phyloP scores from a whole-genome alignment of 2,329 filamentous ascomycete species.

The Atkinsonella texensis region DNA sequence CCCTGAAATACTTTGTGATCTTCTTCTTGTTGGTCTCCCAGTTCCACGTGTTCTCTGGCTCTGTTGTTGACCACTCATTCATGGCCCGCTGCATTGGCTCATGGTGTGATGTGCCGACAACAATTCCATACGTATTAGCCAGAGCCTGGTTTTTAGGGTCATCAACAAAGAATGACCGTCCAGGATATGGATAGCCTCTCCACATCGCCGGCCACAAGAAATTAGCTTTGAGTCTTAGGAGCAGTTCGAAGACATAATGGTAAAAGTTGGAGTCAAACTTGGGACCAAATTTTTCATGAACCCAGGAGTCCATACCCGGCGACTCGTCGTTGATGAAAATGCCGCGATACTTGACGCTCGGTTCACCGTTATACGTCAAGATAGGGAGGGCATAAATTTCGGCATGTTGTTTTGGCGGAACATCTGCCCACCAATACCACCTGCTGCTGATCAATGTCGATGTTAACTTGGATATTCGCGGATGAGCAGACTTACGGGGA shows the following conservation, averaged over 20 bases:
- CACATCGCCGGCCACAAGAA: slow-evolving; percentile 60
- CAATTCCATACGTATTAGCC: slow-evolving; percentile 51
- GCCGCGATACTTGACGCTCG: slow-evolving; percentile 46
- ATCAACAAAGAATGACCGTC: slow-evolving; percentile 49
- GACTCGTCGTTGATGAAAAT: slow-evolving; percentile 48
- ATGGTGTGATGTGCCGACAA: slow-evolving; percentile 52
- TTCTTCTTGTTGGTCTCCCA: slow-evolving; percentile 45
- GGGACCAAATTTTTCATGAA: slow-evolving; percentile 32
- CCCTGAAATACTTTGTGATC: slow-evolving; percentile 43
- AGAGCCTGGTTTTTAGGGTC: slow-evolving; percentile 45
- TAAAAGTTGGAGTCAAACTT: slow-evolving; percentile 48
- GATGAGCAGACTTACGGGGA: slow-evolving; percentile 26
- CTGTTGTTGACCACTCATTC: slow-evolving; percentile 29
- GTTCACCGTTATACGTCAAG: slow-evolving; percentile 27
- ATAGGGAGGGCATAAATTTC: slow-evolving; percentile 34
- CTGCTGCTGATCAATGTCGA: slow-evolving; percentile 8
- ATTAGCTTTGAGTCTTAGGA: slow-evolving; percentile 47
- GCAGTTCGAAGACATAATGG: slow-evolving; percentile 48
- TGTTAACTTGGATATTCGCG: not conserved
- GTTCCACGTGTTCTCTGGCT: slow-evolving; percentile 40
- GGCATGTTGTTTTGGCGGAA: slow-evolving; percentile 32
- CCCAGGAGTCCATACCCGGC: slow-evolving; percentile 40
- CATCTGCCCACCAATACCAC: slow-evolving; percentile 51
- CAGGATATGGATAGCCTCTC: slow-evolving; percentile 34
- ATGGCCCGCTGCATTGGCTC: slow-evolving; percentile 53